A percentile compares a stretch with the other conserved stretches of the same genome.
Conservation (phyloP, 106 monocot species). For the Apostasia shenzhenica region DNA sequence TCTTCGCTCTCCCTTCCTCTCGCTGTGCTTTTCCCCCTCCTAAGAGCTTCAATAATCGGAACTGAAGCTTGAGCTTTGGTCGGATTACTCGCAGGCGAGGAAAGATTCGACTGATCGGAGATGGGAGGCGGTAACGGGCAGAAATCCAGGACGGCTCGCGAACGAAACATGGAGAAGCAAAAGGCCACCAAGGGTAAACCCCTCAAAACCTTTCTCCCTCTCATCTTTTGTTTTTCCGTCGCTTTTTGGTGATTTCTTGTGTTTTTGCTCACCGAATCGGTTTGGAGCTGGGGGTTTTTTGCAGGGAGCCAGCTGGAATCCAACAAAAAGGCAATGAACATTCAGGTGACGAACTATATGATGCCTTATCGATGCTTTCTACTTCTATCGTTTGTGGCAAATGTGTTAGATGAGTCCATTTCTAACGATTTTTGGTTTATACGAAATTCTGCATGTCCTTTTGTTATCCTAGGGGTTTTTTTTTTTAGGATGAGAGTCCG, state of each 20-base stretch:
- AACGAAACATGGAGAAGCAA: slow-evolving; percentile 67
- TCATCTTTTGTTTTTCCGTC: not conserved
- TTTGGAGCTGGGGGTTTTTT: not conserved
- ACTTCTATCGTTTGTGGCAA: too few species aligned
- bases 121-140: slow-evolving; percentile 88
- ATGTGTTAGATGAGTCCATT: too few species aligned
- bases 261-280: not conserved
- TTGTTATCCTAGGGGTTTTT: too few species aligned
- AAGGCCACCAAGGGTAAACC: slow-evolving; percentile 42
- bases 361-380: not conserved
- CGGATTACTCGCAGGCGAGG: too few species aligned
- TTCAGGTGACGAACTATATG: slow-evolving; percentile 24
- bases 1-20: too few species aligned
- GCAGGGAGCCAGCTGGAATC: slow-evolving; percentile 48
- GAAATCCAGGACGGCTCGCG: slow-evolving; percentile 87
- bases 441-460: too few species aligned
- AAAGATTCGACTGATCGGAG: not conserved
- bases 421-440: too few species aligned
- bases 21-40: too few species aligned
- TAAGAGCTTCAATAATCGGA: too few species aligned
- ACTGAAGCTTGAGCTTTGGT: too few species aligned
- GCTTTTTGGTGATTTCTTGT: not conserved
- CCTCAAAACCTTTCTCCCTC: not conserved
- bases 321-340: slow-evolving; percentile 55
- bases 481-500: too few species aligned